Percentiles rank a stretch among this genome's conserved stretches.
These are phyloP conservation scores for Xanthoceras sorbifolium DNA, from an alignment of 345 rosid species.

Conservation along the genomic window DNA sequence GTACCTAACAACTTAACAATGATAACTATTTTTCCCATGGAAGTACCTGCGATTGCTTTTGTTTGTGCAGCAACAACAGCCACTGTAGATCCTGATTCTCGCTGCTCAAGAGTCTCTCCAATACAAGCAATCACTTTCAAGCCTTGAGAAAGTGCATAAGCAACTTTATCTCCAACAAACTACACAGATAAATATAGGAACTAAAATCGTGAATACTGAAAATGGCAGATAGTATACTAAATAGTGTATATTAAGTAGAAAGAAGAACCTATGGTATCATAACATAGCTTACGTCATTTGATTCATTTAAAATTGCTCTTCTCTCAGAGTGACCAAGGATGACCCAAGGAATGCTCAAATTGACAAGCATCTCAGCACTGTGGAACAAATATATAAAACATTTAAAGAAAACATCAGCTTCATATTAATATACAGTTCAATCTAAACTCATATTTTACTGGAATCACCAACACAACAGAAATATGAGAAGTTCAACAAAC, in stretches of 20 bases:
- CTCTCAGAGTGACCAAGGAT: constrained; percentile 74
- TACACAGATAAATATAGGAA: constrained; percentile 28
- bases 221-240: neutral
- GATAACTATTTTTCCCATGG: neutral
- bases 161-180: constrained; percentile 74
- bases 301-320: constrained; percentile 56
- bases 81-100: constrained; percentile 73
- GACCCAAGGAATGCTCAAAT: constrained; percentile 65
- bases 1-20: neutral
- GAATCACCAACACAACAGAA: neutral
- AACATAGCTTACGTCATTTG: constrained; percentile 43
- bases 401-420: neutral
- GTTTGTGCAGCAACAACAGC: constrained; percentile 69
- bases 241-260: neutral
- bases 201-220: neutral
- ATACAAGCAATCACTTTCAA: constrained; percentile 74
- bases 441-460: neutral
- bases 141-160: constrained; percentile 62
- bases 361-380: constrained; percentile 75
- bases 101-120: constrained; percentile 78
- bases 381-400: neutral
- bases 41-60: constrained; percentile 69
- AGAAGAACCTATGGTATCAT: neutral
- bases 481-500: neutral
- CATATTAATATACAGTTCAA: neutral